Evolutionary conservation across 352 stramenopile species (phyloP), one percentile per base, ranked within the genome.

Genomic region (Pythium grandisporangium): DNA sequence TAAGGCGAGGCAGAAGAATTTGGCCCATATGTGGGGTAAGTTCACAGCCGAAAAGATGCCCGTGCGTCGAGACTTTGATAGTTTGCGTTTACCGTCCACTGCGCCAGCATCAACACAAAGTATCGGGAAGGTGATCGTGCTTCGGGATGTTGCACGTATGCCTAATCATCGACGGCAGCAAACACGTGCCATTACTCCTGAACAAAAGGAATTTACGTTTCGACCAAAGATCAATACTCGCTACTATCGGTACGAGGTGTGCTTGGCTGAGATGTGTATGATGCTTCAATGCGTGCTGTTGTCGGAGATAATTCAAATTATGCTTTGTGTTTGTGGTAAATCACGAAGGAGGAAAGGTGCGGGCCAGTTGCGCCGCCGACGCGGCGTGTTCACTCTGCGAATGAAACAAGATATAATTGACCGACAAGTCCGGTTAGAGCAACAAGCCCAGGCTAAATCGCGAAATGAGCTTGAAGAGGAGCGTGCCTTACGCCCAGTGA

Each of bases 11-110:
- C 21, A n/a, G 51, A 51, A 20, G 32, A 41, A 33, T 21, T 32
- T 4, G 55, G 45, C 3, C 40, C 20, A 61, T 33, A 48, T 52
- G 5, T 83, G 70, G 70, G 70, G 66, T 5, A 70, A 59, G 5
- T 83, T 83, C 25, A 54, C 57, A 12, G 58, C 70, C 0, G 58
- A 72, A 34, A 73, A 63, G 37, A 82, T 82, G 70, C 63, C 69
- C 16, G 32, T 29, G 16, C 46, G 54, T n/a, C 46, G 22, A 4
- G 45, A 51, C 30, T 46, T 37, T 24, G 14, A 19, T 7, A 41
- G 23, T n/a, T n/a, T n/a, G n/a, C n/a, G n/a, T n/a, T n/a, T n/a
- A n/a, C n/a, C 14, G 20, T 58, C 6, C 20, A 25, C 8, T 6
- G 3, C 2, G n/a, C 41, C 2, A 21, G 17, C 16, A 32, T 14